Percentiles rank a stretch among this genome's conserved stretches.
Evolutionary conservation across 2,329 filamentous ascomycete genomes (phyloP).

Genomic region (Alternaria brassicae): DNA sequence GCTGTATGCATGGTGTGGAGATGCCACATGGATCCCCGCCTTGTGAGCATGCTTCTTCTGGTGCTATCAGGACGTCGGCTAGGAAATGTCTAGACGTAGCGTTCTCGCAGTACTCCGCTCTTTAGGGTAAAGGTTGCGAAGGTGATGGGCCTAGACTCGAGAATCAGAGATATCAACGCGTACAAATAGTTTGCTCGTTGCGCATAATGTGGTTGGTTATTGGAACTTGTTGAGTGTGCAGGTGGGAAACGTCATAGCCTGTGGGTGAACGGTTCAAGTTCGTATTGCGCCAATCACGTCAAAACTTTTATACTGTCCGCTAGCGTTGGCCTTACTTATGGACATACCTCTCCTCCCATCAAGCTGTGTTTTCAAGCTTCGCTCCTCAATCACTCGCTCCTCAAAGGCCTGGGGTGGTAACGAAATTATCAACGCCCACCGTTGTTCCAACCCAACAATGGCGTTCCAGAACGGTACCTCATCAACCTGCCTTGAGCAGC

Average conservation of each 20-base stretch:
- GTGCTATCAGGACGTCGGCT: constrained; percentile 1
- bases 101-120: constrained; percentile 22
- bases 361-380: background rate
- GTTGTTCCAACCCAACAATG: constrained; percentile 23
- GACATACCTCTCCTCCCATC: background rate
- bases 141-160: background rate
- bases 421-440: background rate
- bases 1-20: background rate
- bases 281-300: background rate
- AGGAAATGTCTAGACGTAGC: background rate
- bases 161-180: background rate
- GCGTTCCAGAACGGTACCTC: constrained; percentile 41
- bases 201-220: background rate
- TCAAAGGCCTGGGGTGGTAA: background rate
- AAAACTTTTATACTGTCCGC: background rate
- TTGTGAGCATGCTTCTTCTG: background rate
- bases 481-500: constrained; percentile 44
- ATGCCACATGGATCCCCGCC: background rate
- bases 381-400: background rate
- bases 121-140: constrained; percentile 9
- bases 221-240: background rate
- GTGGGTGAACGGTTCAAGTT: background rate
- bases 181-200: background rate
- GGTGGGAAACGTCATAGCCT: background rate
- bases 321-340: background rate